Base-by-base conservation (phyloP, 495 filamentous ascomycete genomes). In the Pyronema omphalodes region DNA sequence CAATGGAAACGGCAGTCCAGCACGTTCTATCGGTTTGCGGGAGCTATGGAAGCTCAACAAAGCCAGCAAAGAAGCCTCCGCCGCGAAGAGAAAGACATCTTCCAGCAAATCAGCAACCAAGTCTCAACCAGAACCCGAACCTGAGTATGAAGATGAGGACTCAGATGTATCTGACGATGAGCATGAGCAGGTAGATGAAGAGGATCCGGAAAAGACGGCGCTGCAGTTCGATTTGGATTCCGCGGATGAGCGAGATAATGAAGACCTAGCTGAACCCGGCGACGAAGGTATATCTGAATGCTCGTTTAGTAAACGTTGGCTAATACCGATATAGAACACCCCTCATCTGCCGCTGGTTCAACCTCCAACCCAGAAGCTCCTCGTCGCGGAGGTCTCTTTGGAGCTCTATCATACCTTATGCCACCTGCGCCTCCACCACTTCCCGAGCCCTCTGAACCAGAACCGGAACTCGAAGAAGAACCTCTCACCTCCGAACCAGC, bases 41-140 rank as follows among this genome's bases (percentile, higher is more conserved):
- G 60, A 63, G 44, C 39, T 63, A 37, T 63, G 59, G 60, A 63
- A 63, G 50, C 49, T 63, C 56, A 63, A 59, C 37, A 63, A 62
- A 36, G 60, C 18, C 44, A 49, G 14, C 15, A 18, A 46, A n/a
- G 57, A 45, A 23, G 55, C 53, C 29, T 37, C 47, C 18, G 47
- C 44, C 9, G 35, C 55, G 52, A 52, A 14, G 60, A 44, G 17
- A 50, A 62, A 17, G 60, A 45, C 37, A 33, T 56, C 29, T 53
- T 34, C 48, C 5, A 29, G 23, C 23, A 29, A 29, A 18, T 33
- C 18, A 19, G 34, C 18, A 34, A 9, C 49, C 14, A 50, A 62
- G 35, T 36, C 33, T 33, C 18, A 7, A 23, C 53, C 46, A 44
- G 53, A 49, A n/a, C 44, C 43, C 36, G 44, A 18, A 23, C 53